Evolutionary conservation across 1,284 basidiomycete species (phyloP).

Genomic region (Macrocystidia cucumis): DNA sequence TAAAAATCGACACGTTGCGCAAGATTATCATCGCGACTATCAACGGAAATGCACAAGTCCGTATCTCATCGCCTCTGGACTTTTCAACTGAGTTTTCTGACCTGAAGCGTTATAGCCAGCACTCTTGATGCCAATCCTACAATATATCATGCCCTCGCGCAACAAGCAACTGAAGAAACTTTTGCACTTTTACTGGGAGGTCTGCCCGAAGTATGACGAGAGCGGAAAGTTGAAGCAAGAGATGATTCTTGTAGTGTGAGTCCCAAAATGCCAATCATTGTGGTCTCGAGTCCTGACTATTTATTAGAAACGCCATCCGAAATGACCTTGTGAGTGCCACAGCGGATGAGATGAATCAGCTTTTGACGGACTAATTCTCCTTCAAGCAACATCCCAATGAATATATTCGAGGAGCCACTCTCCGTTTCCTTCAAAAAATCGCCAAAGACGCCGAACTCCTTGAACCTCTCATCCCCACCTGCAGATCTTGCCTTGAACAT

Average conservation of each 20-base stretch:
- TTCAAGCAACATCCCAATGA: constrained; percentile 97
- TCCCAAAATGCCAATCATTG: constrained; percentile 13
- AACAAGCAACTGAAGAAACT: constrained; percentile 99
- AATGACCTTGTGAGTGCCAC: constrained; percentile 78
- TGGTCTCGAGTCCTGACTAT: constrained; percentile 1
- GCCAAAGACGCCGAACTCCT: constrained; percentile 91
- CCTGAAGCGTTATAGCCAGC: constrained; percentile 49
- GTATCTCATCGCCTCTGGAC: constrained; percentile 13
- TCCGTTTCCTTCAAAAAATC: constrained; percentile 95
- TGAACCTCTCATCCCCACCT: constrained; percentile 93
- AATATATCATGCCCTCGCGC: constrained; percentile 92
- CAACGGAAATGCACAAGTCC: constrained; percentile 85
- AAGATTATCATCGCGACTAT: constrained; percentile 94
- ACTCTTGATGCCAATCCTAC: constrained; percentile 97
- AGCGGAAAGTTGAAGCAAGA: constrained; percentile 98
- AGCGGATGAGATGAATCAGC: background rate
- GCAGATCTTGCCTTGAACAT: constrained; percentile 93
- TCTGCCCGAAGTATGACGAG: constrained; percentile 98
- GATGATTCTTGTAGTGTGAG: constrained; percentile 98
- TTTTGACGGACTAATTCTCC: constrained; percentile 1
- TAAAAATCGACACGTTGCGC: constrained; percentile 95
- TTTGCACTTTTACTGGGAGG: constrained; percentile 99
- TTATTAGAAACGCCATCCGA: constrained; percentile 84
- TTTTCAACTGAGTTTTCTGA: constrained; percentile 6
- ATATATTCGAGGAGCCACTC: constrained; percentile 96